These are phyloP conservation scores for Herpetospermum pedunculosum DNA, from an alignment of 306 rosid species.

Conservation along the genomic window DNA sequence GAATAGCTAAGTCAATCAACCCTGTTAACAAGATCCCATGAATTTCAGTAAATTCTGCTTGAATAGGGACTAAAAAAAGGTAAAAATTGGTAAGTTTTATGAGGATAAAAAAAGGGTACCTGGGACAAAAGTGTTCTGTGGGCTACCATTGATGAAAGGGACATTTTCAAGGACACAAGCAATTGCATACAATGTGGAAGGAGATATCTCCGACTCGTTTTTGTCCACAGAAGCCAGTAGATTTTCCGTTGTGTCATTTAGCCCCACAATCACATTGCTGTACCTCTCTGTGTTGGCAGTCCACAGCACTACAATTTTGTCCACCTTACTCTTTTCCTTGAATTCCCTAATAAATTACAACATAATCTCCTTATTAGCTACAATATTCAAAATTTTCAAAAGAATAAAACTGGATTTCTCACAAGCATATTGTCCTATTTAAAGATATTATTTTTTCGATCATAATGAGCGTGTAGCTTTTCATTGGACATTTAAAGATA, in stretches of 20 bases:
- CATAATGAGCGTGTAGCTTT: too few species aligned
- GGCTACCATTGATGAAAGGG: constrained; percentile 97
- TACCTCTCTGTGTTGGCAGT: constrained; percentile 99
- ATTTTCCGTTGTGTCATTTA: constrained; percentile 70
- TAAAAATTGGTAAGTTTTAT: not conserved
- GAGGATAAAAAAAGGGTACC: constrained; percentile 23
- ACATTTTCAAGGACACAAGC: constrained; percentile 78
- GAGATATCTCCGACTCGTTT: constrained; percentile 92
- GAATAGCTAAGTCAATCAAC: constrained; percentile 73
- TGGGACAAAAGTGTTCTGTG: constrained; percentile 96
- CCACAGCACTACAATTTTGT: constrained; percentile 89
- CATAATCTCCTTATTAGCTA: not conserved
- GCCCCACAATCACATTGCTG: constrained; percentile 69
- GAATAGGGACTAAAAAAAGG: not conserved
- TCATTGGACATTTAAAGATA: too few species aligned
- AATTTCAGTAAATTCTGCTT: not conserved
- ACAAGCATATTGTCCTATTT: not conserved
- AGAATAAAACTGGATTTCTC: not conserved
- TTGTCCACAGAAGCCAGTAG: constrained; percentile 70
- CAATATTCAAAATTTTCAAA: constrained; percentile 6
- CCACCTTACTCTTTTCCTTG: constrained; percentile 77
- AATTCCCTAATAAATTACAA: constrained; percentile 48
- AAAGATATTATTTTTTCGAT: too few species aligned
- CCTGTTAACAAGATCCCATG: constrained; percentile 27
- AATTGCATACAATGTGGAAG: constrained; percentile 78